Base-by-base conservation (phyloP, 805 yeast genomes). In the Kazachstania africana region DNA sequence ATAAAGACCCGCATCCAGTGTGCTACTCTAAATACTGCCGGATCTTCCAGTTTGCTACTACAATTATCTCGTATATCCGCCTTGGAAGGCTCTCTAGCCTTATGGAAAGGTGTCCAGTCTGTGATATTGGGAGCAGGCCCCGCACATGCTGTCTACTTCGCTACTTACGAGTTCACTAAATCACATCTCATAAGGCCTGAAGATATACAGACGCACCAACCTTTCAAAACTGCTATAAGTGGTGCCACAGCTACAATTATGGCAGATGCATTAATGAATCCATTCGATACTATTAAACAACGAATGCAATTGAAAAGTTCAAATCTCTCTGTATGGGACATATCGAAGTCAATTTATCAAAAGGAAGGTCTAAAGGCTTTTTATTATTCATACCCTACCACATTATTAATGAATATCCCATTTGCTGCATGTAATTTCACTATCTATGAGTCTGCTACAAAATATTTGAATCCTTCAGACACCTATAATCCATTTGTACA, bases 81-180 rank as follows among this genome's bases (percentile, higher is more conserved):
- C 12, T 66, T 78, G 12, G 97, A 88, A 55, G 98, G 98, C 2
- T 79, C 88, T 5, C 50, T 71, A 32, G 81, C 94, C 1, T 67
- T 91, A 18, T 88, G 96, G 94, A 68, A 94, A 50, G 98, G 98
- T 34, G 82, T 88, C 12, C 76, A 84, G 16, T 80, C 95, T 1
- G 94, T 91, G 37, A 76, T 85, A 3, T 52, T 88, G 38, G 98
- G 98, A 24, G 96, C 98, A n/a, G 98, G 98, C 5, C 98, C 98
- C 3, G 96, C 97, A 3, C 98, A 88, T 60, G 97, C 97, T 3
- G 79, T 91, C 5, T 88, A 91, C 59, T 88, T 85, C 54, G 76
- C 87, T n/a, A 93, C 91, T 4, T 91, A 85, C 57, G 98, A 88
- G 58, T 67, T 75, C 31, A 68, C 85, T 23, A 69, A 62, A 40